phyloP scores from a whole-genome alignment of 2,329 filamentous ascomycete species.

The Fusarium incarnatum region DNA sequence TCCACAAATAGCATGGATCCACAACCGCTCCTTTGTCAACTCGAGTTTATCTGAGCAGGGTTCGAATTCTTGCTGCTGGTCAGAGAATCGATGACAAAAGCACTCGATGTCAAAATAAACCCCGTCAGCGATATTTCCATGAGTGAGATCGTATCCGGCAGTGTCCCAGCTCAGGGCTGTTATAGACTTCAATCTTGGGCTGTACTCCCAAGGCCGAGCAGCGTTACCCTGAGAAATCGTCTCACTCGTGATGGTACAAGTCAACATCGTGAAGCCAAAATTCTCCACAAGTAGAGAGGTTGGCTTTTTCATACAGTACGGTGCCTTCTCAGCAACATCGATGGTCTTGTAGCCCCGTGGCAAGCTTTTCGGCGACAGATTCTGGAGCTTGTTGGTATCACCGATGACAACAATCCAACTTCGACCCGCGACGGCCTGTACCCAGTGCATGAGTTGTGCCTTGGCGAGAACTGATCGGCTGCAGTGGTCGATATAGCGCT shows the following conservation, averaged over 20 bases:
- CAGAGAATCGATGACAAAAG: conserved; percentile 18
- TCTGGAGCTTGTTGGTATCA: conserved; percentile 4
- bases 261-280: conserved; percentile 10
- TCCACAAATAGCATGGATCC: conserved; percentile 30
- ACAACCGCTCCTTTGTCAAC: conserved; percentile 5
- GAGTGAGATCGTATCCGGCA: conserved; percentile 13
- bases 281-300: background rate
- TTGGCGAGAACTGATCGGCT: conserved; percentile 31
- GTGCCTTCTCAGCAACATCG: background rate
- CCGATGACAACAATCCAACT: conserved; percentile 28
- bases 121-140: background rate
- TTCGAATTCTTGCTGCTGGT: background rate
- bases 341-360: conserved; percentile 4
- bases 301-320: conserved; percentile 8
- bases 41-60: background rate
- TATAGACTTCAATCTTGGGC: background rate
- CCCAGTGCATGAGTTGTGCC: conserved; percentile 24
- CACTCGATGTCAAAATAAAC: conserved; percentile 31
- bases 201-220: conserved; percentile 34
- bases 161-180: conserved; percentile 22
- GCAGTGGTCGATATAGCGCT: conserved; percentile 16
- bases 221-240: conserved; percentile 14
- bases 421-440: conserved; percentile 8
- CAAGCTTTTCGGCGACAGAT: conserved; percentile 1
- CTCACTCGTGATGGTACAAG: conserved; percentile 23